phyloP scores from a whole-genome alignment of 352 stramenopile species.

The Phytopythium ostracodes region DNA sequence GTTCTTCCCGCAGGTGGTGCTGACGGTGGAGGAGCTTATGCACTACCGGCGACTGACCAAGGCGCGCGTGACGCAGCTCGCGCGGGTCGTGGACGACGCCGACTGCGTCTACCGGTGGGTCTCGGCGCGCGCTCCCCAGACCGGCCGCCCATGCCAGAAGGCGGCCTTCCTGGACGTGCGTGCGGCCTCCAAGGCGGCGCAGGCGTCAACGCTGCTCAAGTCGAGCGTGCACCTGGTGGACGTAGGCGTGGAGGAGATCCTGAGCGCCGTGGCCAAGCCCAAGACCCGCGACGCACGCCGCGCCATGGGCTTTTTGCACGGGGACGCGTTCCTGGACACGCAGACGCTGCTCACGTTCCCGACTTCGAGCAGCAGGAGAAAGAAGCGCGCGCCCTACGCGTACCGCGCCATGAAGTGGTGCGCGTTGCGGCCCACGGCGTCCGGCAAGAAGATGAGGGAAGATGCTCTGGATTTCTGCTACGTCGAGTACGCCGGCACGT shows the following conservation, averaged over 20 bases:
- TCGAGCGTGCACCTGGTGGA: slow-evolving; percentile 59
- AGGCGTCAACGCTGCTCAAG: slow-evolving; percentile 54
- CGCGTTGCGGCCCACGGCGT: slow-evolving; percentile 17
- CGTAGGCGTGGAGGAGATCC: slow-evolving; percentile 54
- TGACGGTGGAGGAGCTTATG: slow-evolving; percentile 67
- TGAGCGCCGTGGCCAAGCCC: slow-evolving; percentile 47
- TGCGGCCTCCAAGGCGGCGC: slow-evolving; percentile 29
- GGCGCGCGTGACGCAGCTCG: slow-evolving; percentile 58
- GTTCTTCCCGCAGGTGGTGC: slow-evolving; percentile 78
- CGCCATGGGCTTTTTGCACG: slow-evolving; percentile 46
- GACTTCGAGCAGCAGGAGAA: slow-evolving; percentile 16
- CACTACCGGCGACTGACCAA: slow-evolving; percentile 70
- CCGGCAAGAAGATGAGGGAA: background rate
- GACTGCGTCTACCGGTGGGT: slow-evolving; percentile 73
- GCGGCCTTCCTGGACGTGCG: slow-evolving; percentile 61
- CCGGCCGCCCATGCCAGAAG: slow-evolving; percentile 30
- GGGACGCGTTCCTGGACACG: slow-evolving; percentile 48
- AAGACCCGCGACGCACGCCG: slow-evolving; percentile 56
- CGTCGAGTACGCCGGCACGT: slow-evolving; percentile 72
- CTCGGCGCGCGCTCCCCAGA: slow-evolving; percentile 21
- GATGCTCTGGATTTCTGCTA: slow-evolving; percentile 61
- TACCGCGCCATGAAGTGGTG: slow-evolving; percentile 72
- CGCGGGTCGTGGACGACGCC: slow-evolving; percentile 67
- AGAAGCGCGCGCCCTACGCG: slow-evolving; percentile 37
- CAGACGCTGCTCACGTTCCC: slow-evolving; percentile 73